These are phyloP conservation scores for Secale cereale DNA, from an alignment of 176 grass and related monocot species.

Conservation along the genomic window DNA sequence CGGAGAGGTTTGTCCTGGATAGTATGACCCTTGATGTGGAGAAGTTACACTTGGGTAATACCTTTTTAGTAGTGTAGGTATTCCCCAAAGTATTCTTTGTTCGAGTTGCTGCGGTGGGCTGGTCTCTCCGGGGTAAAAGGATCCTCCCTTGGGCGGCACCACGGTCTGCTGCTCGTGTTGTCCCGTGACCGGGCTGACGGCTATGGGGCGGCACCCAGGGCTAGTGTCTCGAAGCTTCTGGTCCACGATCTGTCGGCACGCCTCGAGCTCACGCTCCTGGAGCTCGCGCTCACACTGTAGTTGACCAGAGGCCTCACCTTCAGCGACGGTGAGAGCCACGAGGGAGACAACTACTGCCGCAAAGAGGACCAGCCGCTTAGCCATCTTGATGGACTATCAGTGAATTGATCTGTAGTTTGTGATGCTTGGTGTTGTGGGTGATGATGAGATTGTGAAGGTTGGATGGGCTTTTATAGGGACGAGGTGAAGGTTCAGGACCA, in stretches of 20 bases:
- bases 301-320: not conserved
- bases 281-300: constrained; percentile 29
- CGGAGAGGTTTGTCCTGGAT: too few species aligned
- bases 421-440: not conserved
- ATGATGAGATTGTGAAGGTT: not conserved
- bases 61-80: too few species aligned
- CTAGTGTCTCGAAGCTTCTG: not conserved
- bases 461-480: constrained; percentile 6
- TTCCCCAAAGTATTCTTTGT: too few species aligned
- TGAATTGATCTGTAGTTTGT: not conserved
- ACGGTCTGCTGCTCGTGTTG: constrained; percentile 8
- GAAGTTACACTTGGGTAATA: too few species aligned
- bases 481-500: not conserved
- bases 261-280: constrained; percentile 16
- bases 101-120: too few species aligned
- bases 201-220: not conserved
- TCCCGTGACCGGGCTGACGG: not conserved
- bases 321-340: not conserved
- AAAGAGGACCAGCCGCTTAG: not conserved
- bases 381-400: not conserved
- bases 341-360: not conserved
- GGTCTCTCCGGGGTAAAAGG: not conserved
- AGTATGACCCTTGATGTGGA: too few species aligned
- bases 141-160: not conserved
- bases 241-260: constrained; percentile 27